A percentile compares a stretch with the other conserved stretches of the same genome.
These are phyloP conservation scores for Thielaviopsis ethacetica DNA, from an alignment of 2,329 filamentous ascomycete genomes.

Conservation along the genomic window DNA sequence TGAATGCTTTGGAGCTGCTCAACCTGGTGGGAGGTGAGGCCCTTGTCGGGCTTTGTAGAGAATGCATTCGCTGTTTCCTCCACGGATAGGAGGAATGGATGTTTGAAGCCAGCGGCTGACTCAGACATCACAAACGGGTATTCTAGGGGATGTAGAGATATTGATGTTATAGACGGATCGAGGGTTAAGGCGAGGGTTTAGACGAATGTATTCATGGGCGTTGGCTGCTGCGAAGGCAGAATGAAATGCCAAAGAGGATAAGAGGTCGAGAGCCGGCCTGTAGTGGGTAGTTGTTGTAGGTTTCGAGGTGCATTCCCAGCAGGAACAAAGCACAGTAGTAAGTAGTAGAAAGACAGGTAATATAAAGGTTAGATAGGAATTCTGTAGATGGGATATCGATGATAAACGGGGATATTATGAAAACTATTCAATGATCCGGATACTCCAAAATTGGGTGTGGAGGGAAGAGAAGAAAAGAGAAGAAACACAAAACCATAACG, in stretches of 20 bases:
- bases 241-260: not conserved
- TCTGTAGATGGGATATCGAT: not conserved
- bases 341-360: not conserved
- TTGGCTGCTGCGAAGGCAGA: not conserved
- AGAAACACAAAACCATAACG: not conserved
- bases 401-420: not conserved
- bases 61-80: constrained; percentile 47
- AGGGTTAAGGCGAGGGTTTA: not conserved
- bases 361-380: not conserved
- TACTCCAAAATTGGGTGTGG: not conserved
- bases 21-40: constrained; percentile 45
- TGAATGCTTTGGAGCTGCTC: constrained; percentile 39
- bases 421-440: not conserved
- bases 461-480: not conserved
- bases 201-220: not conserved
- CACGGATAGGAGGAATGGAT: constrained; percentile 44
- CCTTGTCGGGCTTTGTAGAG: constrained; percentile 48
- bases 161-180: not conserved
- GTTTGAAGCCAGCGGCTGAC: constrained; percentile 18
- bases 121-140: constrained; percentile 3
- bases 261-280: not conserved
- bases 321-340: not conserved
- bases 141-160: not conserved
- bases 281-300: not conserved
- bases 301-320: not conserved